phyloP scores from a whole-genome alignment of 768 basidiomycete species.

The Phanerochaete sordida region DNA sequence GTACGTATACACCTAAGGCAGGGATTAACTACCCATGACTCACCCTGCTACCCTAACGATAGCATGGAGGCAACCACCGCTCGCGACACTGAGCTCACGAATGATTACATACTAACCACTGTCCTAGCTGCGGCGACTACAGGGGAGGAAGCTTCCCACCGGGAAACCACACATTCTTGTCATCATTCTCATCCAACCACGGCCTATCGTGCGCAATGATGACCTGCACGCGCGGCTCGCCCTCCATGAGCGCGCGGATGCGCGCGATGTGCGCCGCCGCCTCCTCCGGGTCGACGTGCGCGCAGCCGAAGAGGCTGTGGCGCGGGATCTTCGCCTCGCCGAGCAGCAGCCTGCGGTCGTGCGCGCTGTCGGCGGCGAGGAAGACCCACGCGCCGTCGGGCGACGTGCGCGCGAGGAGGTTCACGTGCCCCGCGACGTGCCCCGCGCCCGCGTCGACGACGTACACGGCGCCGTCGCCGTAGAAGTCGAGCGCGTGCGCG shows the following conservation, averaged over 20 bases:
- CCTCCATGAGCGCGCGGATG: neutral
- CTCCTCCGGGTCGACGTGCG: neutral
- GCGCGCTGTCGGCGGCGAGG: conserved; percentile 53
- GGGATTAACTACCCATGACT: too few relatives aligned
- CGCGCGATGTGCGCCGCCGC: neutral
- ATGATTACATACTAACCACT: too few relatives aligned
- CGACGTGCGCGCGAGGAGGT: conserved; percentile 51
- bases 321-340: conserved; percentile 38
- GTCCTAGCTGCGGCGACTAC: neutral
- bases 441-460: conserved; percentile 58
- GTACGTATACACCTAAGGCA: too few relatives aligned
- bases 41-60: too few relatives aligned
- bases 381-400: conserved; percentile 52
- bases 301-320: neutral
- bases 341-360: conserved; percentile 49
- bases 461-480: conserved; percentile 55
- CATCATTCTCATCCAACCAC: conserved; percentile 3
- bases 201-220: conserved; percentile 4
- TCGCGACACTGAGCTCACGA: too few relatives aligned
- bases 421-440: conserved; percentile 54
- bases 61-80: too few relatives aligned
- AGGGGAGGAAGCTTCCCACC: neutral
- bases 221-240: conserved; percentile 1
- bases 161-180: neutral
- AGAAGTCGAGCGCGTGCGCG: conserved; percentile 47